Percentiles rank a stretch among this genome's conserved stretches.
These are phyloP conservation scores for Pelargonium citronellum DNA, from an alignment of 441 rosid genomes.

Conservation along the genomic window DNA sequence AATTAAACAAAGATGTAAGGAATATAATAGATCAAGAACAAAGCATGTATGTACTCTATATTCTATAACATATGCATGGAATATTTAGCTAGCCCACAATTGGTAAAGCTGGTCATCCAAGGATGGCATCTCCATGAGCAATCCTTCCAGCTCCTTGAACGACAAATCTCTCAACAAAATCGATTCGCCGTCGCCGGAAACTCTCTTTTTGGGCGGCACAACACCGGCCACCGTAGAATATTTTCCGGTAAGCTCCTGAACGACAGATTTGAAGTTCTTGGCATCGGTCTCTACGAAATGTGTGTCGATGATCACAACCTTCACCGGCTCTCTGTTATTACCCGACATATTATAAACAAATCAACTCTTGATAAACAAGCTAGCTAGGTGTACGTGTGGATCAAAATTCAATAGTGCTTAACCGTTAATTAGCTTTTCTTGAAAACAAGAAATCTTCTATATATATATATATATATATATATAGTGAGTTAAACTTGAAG, in stretches of 20 bases:
- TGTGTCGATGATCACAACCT: slow-evolving; percentile 38
- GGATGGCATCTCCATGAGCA: slow-evolving; percentile 34
- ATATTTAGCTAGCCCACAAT: slow-evolving; percentile 14
- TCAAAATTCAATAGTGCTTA: no score
- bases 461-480: no score
- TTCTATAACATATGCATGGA: no score
- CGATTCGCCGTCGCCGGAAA: slow-evolving; percentile 12
- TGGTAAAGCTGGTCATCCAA: slow-evolving; percentile 28
- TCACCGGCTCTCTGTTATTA: slow-evolving; percentile 21
- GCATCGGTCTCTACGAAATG: slow-evolving; percentile 37
- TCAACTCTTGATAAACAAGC: no score
- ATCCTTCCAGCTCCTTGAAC: slow-evolving; percentile 35
- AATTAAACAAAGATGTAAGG: no score
- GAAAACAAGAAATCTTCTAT: no score
- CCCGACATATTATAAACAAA: slow-evolving; percentile 7
- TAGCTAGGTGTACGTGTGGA: no score
- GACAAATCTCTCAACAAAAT: slow-evolving; percentile 21
- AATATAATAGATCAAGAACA: no score
- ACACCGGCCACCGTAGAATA: slow-evolving; percentile 23
- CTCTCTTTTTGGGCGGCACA: background rate
- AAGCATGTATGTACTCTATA: no score
- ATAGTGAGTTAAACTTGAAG: no score
- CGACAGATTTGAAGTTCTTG: slow-evolving; percentile 40
- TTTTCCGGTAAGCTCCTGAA: slow-evolving; percentile 45
- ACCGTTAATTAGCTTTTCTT: no score